Conservation (phyloP, 2,329 filamentous ascomycete species). For the Trichoderma oligosporum region DNA sequence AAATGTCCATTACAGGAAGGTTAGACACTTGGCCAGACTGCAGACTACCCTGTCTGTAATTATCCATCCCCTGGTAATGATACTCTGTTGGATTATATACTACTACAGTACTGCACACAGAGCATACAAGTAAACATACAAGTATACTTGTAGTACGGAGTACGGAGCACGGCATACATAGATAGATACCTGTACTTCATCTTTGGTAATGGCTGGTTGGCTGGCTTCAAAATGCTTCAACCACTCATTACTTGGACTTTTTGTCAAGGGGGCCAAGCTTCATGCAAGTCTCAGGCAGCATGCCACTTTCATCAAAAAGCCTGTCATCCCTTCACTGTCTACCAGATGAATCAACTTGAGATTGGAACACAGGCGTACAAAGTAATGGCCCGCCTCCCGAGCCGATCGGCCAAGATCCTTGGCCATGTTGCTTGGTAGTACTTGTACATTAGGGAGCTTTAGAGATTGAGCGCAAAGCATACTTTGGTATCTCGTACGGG, state of each 20-base stretch:
- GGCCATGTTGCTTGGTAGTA: neutral
- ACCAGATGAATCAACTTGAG: slow-evolving; percentile 11
- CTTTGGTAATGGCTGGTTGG: neutral
- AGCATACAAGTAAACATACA: neutral
- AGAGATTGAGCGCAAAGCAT: slow-evolving; percentile 12
- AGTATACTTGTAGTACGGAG: neutral
- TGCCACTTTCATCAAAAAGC: slow-evolving; percentile 11
- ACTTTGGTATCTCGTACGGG: too few relatives aligned
- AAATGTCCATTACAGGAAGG: slow-evolving; percentile 12
- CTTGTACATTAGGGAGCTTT: neutral
- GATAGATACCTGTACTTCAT: too few relatives aligned
- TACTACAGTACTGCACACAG: neutral
- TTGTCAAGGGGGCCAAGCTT: slow-evolving; percentile 3
- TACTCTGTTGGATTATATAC: too few relatives aligned
- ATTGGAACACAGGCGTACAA: neutral
- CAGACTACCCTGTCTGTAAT: neutral
- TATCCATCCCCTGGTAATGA: neutral
- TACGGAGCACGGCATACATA: neutral
- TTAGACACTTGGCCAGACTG: neutral
- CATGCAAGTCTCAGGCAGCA: neutral
- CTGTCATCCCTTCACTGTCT: neutral
- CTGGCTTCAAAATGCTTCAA: slow-evolving; percentile 2
- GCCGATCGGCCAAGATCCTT: slow-evolving; percentile 12
- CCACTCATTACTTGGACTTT: neutral
- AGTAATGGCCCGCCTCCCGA: slow-evolving; percentile 15